Conservation (phyloP, 768 basidiomycete genomes). For the Strobilomyces confusus region DNA sequence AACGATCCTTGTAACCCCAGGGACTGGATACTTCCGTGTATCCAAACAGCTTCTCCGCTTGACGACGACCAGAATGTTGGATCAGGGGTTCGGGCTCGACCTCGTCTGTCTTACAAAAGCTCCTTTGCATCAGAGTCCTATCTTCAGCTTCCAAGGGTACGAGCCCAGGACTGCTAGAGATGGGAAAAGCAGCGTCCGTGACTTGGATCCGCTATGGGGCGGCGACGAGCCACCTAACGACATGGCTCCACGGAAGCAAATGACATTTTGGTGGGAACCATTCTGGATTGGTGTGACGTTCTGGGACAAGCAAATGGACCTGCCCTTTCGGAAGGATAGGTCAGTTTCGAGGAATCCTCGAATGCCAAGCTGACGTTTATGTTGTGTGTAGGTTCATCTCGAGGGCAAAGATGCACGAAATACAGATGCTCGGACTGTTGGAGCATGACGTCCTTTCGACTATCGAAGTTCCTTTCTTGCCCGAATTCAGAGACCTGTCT, state of each 20-base stretch:
- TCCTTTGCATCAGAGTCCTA: constrained; percentile 88
- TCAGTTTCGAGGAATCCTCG: constrained; percentile 25
- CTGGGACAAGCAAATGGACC: constrained; percentile 85
- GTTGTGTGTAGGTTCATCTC: constrained; percentile 71
- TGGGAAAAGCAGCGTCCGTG: constrained; percentile 42
- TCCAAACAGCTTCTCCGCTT: constrained; percentile 85
- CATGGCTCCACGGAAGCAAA: constrained; percentile 39
- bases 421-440: constrained; percentile 89
- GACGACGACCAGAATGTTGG: constrained; percentile 90
- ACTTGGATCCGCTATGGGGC: constrained; percentile 73
- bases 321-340: constrained; percentile 79
- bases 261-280: constrained; percentile 85
- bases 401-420: constrained; percentile 95
- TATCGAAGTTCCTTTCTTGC: constrained; percentile 81
- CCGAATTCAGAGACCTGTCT: constrained; percentile 36
- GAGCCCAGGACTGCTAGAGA: constrained; percentile 55
- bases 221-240: constrained; percentile 48
- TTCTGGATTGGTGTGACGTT: constrained; percentile 81
- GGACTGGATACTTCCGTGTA: constrained; percentile 90
- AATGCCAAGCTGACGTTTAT: not conserved
- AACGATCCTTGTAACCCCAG: constrained; percentile 86
- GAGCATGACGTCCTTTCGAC: constrained; percentile 89
- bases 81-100: constrained; percentile 89
- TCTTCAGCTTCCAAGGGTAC: constrained; percentile 80
- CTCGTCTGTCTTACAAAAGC: constrained; percentile 86